Evolutionary conservation across 768 basidiomycete species (phyloP), one percentile per base, ranked within the genome.

Genomic region (Hericium erinaceus): DNA sequence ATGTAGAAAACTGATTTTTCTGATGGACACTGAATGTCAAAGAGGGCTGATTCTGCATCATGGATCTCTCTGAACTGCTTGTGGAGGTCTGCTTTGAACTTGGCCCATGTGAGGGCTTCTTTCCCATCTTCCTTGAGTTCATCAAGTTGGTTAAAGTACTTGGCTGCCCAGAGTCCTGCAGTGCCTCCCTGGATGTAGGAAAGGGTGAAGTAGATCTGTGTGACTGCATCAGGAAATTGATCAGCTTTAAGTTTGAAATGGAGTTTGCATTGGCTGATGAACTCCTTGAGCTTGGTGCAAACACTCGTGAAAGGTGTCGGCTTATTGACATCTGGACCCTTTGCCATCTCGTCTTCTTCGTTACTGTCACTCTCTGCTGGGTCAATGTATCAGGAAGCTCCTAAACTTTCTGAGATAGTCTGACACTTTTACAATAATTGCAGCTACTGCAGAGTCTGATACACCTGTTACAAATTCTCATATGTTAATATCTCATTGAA

Each of bases 191-290:
- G 40, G 40, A 12, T 13, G 40, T 41, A n/a, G 13, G 26, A 48
- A 4, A 52, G 16, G 15, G 55, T 44, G 51, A 59, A 59, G 33
- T 48, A 56, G 44, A 52, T 48, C 49, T 49, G 28, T 37, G 37
- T 39, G 39, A 18, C 56, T 37, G 13, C 40, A n/a, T 41, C 40
- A 4, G 8, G 40, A 8, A 41, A 41, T 3, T 10, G 13, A 10
- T 41, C n/a, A n/a, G 4, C 3, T 12, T n/a, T 12, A 8, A n/a
- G 13, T 8, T 4, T n/a, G 40, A 41, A 41, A 10, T 41, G n/a
- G 40, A 41, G 40, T 12, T n/a, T 12, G n/a, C 40, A 41, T 41
- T 41, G 40, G n/a, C 12, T n/a, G 40, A 41, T 12, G 40, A 41
- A 41, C 8, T 41, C 40, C 40, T 41, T 41, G 40, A n/a, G 12